Base-by-base conservation (phyloP, 352 stramenopile species). In the Phytophthora brassicae region DNA sequence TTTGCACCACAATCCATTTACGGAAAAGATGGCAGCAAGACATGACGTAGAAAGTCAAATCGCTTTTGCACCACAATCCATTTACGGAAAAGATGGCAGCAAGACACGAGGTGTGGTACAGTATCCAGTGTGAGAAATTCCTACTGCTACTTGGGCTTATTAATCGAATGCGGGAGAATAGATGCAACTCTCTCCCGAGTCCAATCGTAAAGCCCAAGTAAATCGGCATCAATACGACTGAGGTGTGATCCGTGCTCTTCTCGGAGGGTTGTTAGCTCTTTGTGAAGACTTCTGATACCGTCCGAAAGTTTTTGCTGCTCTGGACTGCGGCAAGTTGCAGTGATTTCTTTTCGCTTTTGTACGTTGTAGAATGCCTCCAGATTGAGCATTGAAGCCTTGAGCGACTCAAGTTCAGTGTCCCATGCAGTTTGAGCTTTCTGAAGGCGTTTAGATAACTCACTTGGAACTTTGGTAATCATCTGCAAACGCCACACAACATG, bases 141-240 rank as follows among this genome's bases (percentile, higher is more conserved):
- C 6, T 24, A 45, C 8, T 24, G 38, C 39, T 45, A 26, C 39
- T 45, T 6, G 39, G 6, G 33, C 19, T 9, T 45, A n/a, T n/a
- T n/a, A n/a, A n/a, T 45, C 39, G 39, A n/a, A 6, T 45, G 39
- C 2, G 39, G 17, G 19, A 45, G 50, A 50, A 66, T 56, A 6
- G 36, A 47, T 35, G 51, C 28, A 14, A 86, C 17, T 22, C 81
- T 77, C 6, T 57, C 52, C n/a, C 74, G 70, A 4, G 70, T 77
- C 79, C 79, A 89, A 58, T 89, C 79, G 66, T 89, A 86, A 11
- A 89, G 52, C 1, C 70, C 79, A 4, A 89, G 55, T 33, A 89
- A 49, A 44, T 89, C 72, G 5, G 52, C 35, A 33, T 86, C 70
- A 14, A 88, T 65, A 1, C 61, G 74, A 4, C 51, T 57, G 12